A percentile compares a stretch with the other conserved stretches of the same genome.
These are phyloP conservation scores for Nymphaea colorata DNA, from an alignment of 164 flowering plant genomes.

Conservation along the genomic window DNA sequence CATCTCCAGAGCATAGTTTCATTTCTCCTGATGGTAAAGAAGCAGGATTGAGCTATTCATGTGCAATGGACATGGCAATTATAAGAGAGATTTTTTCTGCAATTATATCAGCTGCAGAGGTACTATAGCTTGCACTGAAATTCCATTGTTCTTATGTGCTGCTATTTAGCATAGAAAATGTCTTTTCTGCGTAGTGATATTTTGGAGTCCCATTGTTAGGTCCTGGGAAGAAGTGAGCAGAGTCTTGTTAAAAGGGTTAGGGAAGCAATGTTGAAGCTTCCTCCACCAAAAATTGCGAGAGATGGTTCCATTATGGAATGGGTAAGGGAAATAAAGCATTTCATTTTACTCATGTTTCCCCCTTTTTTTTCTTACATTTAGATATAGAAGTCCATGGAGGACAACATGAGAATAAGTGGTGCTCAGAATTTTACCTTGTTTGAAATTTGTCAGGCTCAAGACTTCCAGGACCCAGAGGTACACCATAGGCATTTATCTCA, in stretches of 20 bases:
- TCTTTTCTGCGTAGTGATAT: no score
- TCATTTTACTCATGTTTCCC: no score
- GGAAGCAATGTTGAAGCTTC: conserved; percentile 45
- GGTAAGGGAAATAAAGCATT: conserved; percentile 25
- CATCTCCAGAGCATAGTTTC: conserved; percentile 91
- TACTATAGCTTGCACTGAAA: conserved; percentile 11
- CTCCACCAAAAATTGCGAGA: conserved; percentile 56
- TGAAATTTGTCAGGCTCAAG: conserved; percentile 40
- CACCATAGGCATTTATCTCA: conserved; percentile 88
- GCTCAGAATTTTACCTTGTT: neutral
- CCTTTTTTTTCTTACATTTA: no score
- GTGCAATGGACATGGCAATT: conserved; percentile 93
- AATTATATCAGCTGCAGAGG: conserved; percentile 76
- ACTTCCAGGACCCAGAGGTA: conserved; percentile 74
- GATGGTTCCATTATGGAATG: conserved; percentile 97
- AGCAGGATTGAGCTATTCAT: conserved; percentile 88
- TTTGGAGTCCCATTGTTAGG: conserved; percentile 16
- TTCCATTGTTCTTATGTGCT: neutral
- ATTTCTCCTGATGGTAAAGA: conserved; percentile 73
- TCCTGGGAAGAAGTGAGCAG: conserved; percentile 54
- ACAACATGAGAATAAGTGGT: no score
- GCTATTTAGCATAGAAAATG: neutral
- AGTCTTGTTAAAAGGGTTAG: conserved; percentile 36
- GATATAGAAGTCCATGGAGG: no score
- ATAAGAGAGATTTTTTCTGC: conserved; percentile 66